Conservation (phyloP, 805 yeast species). For the Sugiyamaella floridensis region DNA sequence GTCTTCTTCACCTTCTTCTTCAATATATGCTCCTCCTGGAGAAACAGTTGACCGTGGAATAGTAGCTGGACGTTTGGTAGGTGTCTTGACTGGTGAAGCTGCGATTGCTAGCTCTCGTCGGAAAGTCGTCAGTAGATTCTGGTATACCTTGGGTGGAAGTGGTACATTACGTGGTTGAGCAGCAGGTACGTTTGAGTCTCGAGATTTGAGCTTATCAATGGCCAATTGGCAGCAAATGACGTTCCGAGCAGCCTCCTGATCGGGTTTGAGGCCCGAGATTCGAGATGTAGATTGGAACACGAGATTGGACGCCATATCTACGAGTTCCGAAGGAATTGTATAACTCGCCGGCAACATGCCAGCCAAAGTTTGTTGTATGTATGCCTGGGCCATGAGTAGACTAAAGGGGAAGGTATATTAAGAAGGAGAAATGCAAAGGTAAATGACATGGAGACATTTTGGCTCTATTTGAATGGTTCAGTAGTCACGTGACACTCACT, state of each 20-base stretch:
- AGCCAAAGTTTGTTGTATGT: not conserved
- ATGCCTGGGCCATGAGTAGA: not conserved
- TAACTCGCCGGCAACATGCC: constrained; percentile 6
- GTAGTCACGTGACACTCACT: too few species aligned
- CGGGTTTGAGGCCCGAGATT: constrained; percentile 16
- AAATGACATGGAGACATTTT: too few species aligned
- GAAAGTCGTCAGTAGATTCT: constrained; percentile 17
- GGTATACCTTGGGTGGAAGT: constrained; percentile 19
- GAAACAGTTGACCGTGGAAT: not conserved
- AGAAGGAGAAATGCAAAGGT: too few species aligned
- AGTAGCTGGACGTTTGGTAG: constrained; percentile 4
- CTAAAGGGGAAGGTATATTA: not conserved
- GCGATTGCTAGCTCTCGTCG: constrained; percentile 10
- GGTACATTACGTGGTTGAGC: constrained; percentile 12
- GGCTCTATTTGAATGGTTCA: too few species aligned
- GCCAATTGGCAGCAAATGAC: constrained; percentile 22
- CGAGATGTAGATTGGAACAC: constrained; percentile 13
- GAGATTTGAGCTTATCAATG: constrained; percentile 13
- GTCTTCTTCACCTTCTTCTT: not conserved
- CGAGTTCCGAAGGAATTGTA: constrained; percentile 9
- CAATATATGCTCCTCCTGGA: not conserved
- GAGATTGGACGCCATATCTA: constrained; percentile 4
- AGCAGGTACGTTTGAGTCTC: constrained; percentile 12
- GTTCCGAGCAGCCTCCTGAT: constrained; percentile 21
- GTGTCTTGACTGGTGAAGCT: not conserved